Base-by-base conservation (phyloP, 306 rosid species). In the Ochetophila trinervis region DNA sequence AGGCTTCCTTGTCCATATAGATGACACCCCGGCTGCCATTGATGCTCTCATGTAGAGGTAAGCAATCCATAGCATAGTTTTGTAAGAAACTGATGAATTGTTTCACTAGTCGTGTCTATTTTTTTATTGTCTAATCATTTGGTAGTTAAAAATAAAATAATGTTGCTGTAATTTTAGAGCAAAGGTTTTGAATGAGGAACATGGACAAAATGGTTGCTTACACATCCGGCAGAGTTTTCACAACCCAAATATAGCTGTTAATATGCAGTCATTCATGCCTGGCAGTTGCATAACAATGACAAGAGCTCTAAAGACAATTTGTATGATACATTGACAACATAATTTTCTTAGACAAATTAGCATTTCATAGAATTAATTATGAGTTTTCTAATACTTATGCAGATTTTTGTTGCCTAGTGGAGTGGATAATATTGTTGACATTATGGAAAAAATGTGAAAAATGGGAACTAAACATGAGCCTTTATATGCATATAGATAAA, bases 221-320 rank as follows among this genome's bases (percentile, higher is more conserved):
- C 96, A 87, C 69, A 57, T 87, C 57, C 72, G 96, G 68, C 98
- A 89, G 71, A 85, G 96, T 51, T 87, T 92, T 79, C 96, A 92
- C 86, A 92, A 89, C 61, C 98, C 96, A 27, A 85, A 89, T 65
- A 79, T 92, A 74, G 96, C 95, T 40, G 78, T 92, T 50, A 89
- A 87, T 56, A 50, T 89, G 79, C 98, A 87, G 72, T 89, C 98
- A 19, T 71, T 81, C 30, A 56, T 74, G 57, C 74, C 60, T 4
- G 95, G 98, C 48, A 82, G 93, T 17, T 87, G 98, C 79, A 84
- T 62, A 69, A 75, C 68, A n/a, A 87, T 92, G 89, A 73, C 93
- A 23, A 78, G 69, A 78, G 77, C 60, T 72, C 81, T 87, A n/a
- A 79, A 80, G 74, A 88, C 36, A 74, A 80, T n/a, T 91, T 87